Evolutionary conservation across 192 early-diverging fungal genomes (phyloP).

Genomic region (Allomyces javanicus): DNA sequence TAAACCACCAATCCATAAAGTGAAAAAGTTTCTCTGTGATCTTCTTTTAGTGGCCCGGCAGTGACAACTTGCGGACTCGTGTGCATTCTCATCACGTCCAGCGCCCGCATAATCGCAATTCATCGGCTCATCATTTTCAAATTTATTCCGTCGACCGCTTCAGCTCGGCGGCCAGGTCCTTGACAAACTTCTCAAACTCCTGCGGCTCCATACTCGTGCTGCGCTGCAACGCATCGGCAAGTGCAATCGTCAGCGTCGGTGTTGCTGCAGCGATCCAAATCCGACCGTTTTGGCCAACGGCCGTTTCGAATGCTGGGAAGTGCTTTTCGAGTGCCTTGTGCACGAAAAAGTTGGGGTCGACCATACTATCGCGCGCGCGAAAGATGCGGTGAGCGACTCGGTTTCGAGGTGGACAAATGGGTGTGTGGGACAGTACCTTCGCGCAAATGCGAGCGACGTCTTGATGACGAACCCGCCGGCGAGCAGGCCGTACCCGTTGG

Average conservation of each 20-base stretch:
- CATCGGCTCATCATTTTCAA: too few relatives aligned
- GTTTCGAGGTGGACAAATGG: not conserved
- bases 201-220: too few relatives aligned
- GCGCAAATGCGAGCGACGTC: slow-evolving; percentile 55
- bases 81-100: too few relatives aligned
- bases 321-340: slow-evolving; percentile 45
- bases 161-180: too few relatives aligned
- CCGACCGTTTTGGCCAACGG: slow-evolving; percentile 83
- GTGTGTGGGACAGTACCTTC: slow-evolving; percentile 28
- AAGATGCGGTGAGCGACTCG: slow-evolving; percentile 1
- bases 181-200: too few relatives aligned
- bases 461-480: slow-evolving; percentile 56
- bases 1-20: too few relatives aligned
- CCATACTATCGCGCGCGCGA: slow-evolving; percentile 22
- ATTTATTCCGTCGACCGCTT: too few relatives aligned
- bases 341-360: slow-evolving; percentile 48
- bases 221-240: slow-evolving; percentile 42
- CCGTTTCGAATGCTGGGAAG: slow-evolving; percentile 58
- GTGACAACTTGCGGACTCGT: too few relatives aligned
- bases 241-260: slow-evolving; percentile 36
- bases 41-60: too few relatives aligned
- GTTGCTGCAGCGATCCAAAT: slow-evolving; percentile 70
- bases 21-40: too few relatives aligned
- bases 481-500: slow-evolving; percentile 81
- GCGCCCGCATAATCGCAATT: too few relatives aligned